Conservation (phyloP, 352 stramenopile species). For the Peronosclerospora sorghi region DNA sequence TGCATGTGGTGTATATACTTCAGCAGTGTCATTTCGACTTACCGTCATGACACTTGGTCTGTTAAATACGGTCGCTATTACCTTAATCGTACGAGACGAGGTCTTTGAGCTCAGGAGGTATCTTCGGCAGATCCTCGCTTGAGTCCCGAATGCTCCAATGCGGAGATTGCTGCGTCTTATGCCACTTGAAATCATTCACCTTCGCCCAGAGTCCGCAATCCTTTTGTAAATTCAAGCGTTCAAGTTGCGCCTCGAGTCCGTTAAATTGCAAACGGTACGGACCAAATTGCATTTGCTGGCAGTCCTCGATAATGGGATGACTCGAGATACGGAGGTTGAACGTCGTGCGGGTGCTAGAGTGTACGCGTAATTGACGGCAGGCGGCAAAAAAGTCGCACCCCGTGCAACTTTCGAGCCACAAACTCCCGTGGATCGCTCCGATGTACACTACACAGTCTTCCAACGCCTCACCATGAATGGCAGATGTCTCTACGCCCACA, state of each 20-base stretch:
- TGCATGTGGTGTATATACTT: constrained; percentile 26
- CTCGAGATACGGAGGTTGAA: constrained; percentile 79
- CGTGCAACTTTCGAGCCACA: constrained; percentile 78
- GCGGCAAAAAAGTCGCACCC: constrained; percentile 74
- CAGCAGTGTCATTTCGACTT: constrained; percentile 7
- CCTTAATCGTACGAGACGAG: constrained; percentile 27
- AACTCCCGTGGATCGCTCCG: constrained; percentile 65
- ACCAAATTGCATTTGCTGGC: constrained; percentile 69
- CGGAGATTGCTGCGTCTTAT: constrained; percentile 73
- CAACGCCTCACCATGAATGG: constrained; percentile 57
- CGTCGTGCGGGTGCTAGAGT: constrained; percentile 46
- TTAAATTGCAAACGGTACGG: constrained; percentile 61
- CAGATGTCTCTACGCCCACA: constrained; percentile 57
- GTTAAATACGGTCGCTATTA: constrained; percentile 13
- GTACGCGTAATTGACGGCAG: constrained; percentile 79
- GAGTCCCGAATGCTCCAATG: constrained; percentile 70
- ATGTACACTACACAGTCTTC: constrained; percentile 65
- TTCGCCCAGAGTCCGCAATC: constrained; percentile 72
- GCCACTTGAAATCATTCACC: constrained; percentile 90
- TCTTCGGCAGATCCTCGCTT: constrained; percentile 27
- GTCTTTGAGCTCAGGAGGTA: constrained; percentile 23
- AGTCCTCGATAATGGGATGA: constrained; percentile 88
- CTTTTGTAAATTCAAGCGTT: constrained; percentile 34
- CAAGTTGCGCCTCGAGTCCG: constrained; percentile 47
- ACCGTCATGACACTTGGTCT: background rate